phyloP scores from a whole-genome alignment of 2,329 filamentous ascomycete genomes.

The Claviceps pazoutovae region DNA sequence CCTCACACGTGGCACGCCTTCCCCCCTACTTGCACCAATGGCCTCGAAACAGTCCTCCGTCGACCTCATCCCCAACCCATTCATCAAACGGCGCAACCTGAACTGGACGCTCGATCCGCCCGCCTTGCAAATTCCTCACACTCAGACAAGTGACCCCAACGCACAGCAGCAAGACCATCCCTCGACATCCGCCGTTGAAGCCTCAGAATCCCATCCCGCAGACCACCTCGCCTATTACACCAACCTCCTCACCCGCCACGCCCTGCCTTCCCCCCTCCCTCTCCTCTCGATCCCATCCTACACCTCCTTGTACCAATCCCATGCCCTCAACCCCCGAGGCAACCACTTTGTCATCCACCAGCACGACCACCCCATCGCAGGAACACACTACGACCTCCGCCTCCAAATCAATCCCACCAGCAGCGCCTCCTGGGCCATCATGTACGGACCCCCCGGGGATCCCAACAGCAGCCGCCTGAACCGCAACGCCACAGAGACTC shows the following conservation, averaged over 20 bases:
- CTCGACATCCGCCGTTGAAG: conserved; percentile 25
- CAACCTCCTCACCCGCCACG: conserved; percentile 16
- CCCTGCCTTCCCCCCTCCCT: conserved; percentile 14
- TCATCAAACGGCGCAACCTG: conserved; percentile 33
- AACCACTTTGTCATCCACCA: conserved; percentile 58
- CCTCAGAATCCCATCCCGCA: conserved; percentile 20
- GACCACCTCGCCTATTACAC: conserved; percentile 28
- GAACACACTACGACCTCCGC: conserved; percentile 54
- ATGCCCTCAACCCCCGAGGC: conserved; percentile 16
- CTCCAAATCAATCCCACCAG: conserved; percentile 56
- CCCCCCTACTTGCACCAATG: background rate
- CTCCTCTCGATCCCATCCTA: conserved; percentile 22
- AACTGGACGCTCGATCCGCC: conserved; percentile 24
- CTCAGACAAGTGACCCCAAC: background rate
- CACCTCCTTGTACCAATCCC: conserved; percentile 22
- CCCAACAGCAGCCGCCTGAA: conserved; percentile 39
- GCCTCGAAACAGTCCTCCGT: conserved; percentile 9
- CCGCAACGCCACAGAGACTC: conserved; percentile 47
- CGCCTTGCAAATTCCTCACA: background rate
- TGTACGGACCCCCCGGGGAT: conserved; percentile 48
- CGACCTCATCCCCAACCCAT: conserved; percentile 28
- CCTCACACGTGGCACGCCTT: background rate
- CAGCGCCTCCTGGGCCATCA: conserved; percentile 50
- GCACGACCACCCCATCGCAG: conserved; percentile 57
- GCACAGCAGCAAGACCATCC: conserved; percentile 3